These are phyloP conservation scores for Globisporangium alternatum DNA, from an alignment of 352 stramenopile species.

Conservation along the genomic window DNA sequence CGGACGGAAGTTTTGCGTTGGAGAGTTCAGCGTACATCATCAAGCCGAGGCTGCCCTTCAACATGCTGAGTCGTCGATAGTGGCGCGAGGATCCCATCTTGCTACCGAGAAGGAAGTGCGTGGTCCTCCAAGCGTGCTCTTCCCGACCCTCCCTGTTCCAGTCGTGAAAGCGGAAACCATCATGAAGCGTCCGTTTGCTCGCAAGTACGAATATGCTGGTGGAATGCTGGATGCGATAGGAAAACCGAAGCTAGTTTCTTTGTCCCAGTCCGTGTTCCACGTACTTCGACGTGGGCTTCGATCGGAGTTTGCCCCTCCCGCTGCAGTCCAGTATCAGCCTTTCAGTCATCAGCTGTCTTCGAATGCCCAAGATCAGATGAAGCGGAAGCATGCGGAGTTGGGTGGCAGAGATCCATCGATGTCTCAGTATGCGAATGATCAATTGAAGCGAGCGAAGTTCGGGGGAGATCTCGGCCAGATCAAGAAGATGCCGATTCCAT, in stretches of 20 bases:
- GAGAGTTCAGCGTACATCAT: conserved; percentile 41
- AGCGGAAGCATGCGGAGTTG: conserved; percentile 15
- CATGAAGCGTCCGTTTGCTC: conserved; percentile 36
- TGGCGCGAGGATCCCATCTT: conserved; percentile 31
- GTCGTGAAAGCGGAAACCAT: conserved; percentile 42
- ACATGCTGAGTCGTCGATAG: conserved; percentile 31
- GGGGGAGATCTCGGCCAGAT: background rate
- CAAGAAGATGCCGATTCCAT: conserved; percentile 7
- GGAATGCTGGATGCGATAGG: conserved; percentile 33
- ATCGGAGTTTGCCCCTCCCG: conserved; percentile 5
- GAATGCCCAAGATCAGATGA: conserved; percentile 20
- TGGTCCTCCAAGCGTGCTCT: conserved; percentile 26
- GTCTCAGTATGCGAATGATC: conserved; percentile 9
- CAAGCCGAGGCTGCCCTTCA: conserved; percentile 47
- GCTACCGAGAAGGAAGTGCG: conserved; percentile 22
- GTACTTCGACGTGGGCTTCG: conserved; percentile 20
- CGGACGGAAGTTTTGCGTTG: conserved; percentile 49
- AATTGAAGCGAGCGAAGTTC: conserved; percentile 19
- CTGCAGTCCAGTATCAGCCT: background rate
- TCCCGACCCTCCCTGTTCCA: conserved; percentile 34
- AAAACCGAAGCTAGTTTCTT: conserved; percentile 26
- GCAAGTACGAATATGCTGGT: conserved; percentile 51
- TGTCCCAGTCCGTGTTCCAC: conserved; percentile 49
- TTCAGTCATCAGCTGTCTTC: conserved; percentile 9
- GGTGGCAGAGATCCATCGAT: background rate